Base-by-base conservation (phyloP, 345 rosid species). In the Kandelia obovata region DNA sequence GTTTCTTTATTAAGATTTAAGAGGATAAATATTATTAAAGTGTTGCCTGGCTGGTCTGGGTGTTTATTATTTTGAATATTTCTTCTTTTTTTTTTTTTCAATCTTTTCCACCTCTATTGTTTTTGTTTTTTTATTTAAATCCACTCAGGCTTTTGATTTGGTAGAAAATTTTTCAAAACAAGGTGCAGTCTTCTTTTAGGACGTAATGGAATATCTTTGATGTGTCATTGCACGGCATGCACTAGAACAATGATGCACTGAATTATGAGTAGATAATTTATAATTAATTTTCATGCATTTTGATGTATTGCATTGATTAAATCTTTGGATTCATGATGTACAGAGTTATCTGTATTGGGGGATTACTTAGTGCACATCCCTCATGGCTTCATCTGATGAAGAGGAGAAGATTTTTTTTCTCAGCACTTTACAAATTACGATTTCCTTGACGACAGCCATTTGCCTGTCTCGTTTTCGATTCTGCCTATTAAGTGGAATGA, bases 301-400 rank as follows among this genome's bases (percentile, higher is more conserved):
- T 39, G 3, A 39, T 39, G 47, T 39, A 39, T 39, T 11, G 47
- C 10, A 39, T 39, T 10, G 47, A 39, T 39, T 10, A 11, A 10
- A 10, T 10, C 47, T 39, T 39, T 39, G 47, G 47, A 39, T 39
- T 39, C 47, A 2, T 9, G 46, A 31, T 39, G 46, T 39, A 9
- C 46, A 39, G 46, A 39, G 11, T 8, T 9, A 9, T 39, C 13
- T 9, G 46, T 39, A 39, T 39, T 10, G 2, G 10, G 46, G 15
- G 15, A 39, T 39, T 39, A 39, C 46, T 39, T 10, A 30, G 16
- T 25, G 23, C 11, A 3, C 58, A 59, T 23, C 10, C 43, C n/a
- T 43, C 2, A 72, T 72, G 76, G 70, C 65, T 25, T 28, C 30
- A 5, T 59, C 76, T 9, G 76, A 65, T 10, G 76, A 72, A 49